Evolutionary conservation across 139 green algal species (phyloP).

Genomic region (Choricystis sp.): DNA sequence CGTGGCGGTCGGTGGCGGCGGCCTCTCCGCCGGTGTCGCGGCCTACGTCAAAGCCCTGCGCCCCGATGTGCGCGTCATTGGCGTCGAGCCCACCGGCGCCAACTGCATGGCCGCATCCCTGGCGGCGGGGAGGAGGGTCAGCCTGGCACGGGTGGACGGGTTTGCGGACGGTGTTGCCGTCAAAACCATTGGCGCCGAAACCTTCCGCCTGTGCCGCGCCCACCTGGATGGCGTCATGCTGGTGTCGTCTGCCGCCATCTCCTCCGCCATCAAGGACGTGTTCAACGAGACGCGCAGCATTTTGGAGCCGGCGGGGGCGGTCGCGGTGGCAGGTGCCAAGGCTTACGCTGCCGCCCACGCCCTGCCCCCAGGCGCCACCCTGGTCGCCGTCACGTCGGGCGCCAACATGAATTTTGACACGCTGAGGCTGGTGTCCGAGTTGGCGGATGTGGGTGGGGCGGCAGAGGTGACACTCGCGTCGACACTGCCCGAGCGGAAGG

Average conservation of each 20-base stretch:
- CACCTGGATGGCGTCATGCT: constrained; percentile 82
- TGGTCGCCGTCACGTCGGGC: constrained; percentile 44
- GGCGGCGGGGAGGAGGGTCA: constrained; percentile 40
- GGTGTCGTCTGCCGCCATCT: constrained; percentile 72
- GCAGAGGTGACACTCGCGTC: constrained; percentile 71
- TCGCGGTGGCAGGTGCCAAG: constrained; percentile 77
- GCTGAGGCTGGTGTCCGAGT: constrained; percentile 77
- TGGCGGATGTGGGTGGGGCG: constrained; percentile 76
- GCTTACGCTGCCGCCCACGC: constrained; percentile 52
- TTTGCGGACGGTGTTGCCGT: constrained; percentile 64
- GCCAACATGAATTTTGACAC: constrained; percentile 97
- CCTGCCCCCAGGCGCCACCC: constrained; percentile 38
- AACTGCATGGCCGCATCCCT: constrained; percentile 87
- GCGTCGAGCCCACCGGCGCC: constrained; percentile 77
- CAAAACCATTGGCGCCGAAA: constrained; percentile 61
- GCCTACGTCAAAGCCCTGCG: constrained; percentile 74
- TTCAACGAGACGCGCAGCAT: constrained; percentile 77
- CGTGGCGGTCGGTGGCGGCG: constrained; percentile 77
- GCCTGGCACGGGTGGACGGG: constrained; percentile 65
- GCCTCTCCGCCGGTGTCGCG: constrained; percentile 80
- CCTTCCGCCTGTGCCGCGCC: constrained; percentile 74
- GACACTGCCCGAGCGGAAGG: constrained; percentile 61
- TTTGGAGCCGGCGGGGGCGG: constrained; percentile 80
- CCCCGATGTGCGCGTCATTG: constrained; percentile 70
- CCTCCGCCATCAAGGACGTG: constrained; percentile 81